These are phyloP conservation scores for Eurotiales sp. DNA, from an alignment of 2,329 filamentous ascomycete genomes.

Conservation along the genomic window DNA sequence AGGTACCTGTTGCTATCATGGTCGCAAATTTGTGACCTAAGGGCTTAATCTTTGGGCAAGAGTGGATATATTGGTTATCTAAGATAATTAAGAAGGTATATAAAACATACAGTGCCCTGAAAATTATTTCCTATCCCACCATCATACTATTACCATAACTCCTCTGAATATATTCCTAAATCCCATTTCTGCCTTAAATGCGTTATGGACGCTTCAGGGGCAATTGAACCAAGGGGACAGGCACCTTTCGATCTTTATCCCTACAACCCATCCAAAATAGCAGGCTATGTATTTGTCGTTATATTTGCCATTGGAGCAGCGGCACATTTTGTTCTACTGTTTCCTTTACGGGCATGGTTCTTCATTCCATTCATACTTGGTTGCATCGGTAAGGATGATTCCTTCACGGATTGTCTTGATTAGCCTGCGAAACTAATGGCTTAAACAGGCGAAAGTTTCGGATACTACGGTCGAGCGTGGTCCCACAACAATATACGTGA, in stretches of 20 bases:
- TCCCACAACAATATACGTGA: slow-evolving; percentile 26
- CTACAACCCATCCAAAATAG: slow-evolving; percentile 32
- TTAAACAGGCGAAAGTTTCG: slow-evolving; percentile 30
- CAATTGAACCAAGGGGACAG: slow-evolving; percentile 24
- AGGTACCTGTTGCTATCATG: too few relatives aligned
- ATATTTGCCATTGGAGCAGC: slow-evolving; percentile 31
- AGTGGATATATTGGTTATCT: too few relatives aligned
- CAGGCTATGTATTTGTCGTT: slow-evolving; percentile 33
- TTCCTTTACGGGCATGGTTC: slow-evolving; percentile 31
- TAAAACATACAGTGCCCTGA: too few relatives aligned
- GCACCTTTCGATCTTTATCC: slow-evolving; percentile 34
- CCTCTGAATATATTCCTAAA: too few relatives aligned
- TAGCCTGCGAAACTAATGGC: neutral
- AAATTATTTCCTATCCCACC: too few relatives aligned
- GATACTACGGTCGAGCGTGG: slow-evolving; percentile 35
- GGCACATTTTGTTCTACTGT: slow-evolving; percentile 27
- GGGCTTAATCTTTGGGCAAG: too few relatives aligned
- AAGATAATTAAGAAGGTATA: too few relatives aligned
- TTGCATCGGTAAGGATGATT: slow-evolving; percentile 29
- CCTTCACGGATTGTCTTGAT: neutral
- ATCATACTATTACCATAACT: too few relatives aligned
- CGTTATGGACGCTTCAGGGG: neutral
- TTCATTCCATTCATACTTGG: slow-evolving; percentile 37
- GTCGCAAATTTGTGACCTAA: too few relatives aligned
- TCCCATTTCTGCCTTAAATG: too few relatives aligned